Conservation (phyloP, 495 filamentous ascomycete genomes). For the Usnea hakonensis region DNA sequence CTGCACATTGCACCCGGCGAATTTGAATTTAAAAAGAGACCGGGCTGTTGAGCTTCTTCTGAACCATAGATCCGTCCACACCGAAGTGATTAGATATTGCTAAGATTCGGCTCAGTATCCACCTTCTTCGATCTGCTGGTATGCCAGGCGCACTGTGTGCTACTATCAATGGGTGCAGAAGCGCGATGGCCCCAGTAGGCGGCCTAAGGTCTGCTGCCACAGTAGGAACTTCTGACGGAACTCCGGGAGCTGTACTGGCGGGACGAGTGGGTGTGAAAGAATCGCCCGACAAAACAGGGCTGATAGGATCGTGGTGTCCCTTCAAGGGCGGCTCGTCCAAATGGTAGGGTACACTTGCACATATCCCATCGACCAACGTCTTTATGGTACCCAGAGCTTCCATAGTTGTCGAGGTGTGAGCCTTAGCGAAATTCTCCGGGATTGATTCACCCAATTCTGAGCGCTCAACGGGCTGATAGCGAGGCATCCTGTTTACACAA, state of each 20-base stretch:
- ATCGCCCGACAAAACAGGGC: not conserved
- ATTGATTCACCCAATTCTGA: not conserved
- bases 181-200: not conserved
- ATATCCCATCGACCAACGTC: not conserved
- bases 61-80: not conserved
- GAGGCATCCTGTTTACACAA: not conserved
- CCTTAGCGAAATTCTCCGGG: not conserved
- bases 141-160: not conserved
- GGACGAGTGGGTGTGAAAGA: not conserved
- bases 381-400: not conserved
- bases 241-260: too few species aligned
- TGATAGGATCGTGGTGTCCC: not conserved
- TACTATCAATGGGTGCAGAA: not conserved
- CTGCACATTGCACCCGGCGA: too few species aligned
- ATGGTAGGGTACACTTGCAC: not conserved
- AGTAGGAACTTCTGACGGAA: too few species aligned
- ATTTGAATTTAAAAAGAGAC: too few species aligned
- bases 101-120: not conserved
- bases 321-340: not conserved
- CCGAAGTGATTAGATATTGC: not conserved
- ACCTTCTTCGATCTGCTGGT: not conserved
- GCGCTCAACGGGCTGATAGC: not conserved
- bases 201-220: not conserved
- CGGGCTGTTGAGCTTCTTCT: not conserved
- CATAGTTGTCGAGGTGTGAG: not conserved